phyloP scores from a whole-genome alignment of 2,329 filamentous ascomycete genomes.

The Aspergillus pseudotamarii region DNA sequence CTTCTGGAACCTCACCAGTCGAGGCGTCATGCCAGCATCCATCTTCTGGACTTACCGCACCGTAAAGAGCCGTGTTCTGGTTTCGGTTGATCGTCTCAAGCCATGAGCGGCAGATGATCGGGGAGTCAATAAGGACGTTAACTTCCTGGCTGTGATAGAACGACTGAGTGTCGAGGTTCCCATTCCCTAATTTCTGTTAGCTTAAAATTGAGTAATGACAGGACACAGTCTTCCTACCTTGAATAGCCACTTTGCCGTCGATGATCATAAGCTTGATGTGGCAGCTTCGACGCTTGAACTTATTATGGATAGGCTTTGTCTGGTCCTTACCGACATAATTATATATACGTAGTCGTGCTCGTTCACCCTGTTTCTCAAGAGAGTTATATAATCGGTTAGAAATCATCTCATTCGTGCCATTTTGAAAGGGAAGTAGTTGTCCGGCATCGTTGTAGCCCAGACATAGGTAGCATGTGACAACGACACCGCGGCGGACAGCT shows the following conservation, averaged over 20 bases:
- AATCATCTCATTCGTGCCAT: slow-evolving; percentile 74
- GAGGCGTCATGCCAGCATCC: slow-evolving; percentile 64
- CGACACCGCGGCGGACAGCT: slow-evolving; percentile 68
- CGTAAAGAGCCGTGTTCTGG: slow-evolving; percentile 67
- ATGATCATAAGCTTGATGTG: slow-evolving; percentile 79
- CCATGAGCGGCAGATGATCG: slow-evolving; percentile 64
- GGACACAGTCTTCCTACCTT: slow-evolving; percentile 45
- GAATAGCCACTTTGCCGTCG: slow-evolving; percentile 68
- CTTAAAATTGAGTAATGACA: neutral
- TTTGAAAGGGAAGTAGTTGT: slow-evolving; percentile 74
- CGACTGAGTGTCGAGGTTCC: slow-evolving; percentile 79
- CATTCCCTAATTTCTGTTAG: slow-evolving; percentile 54
- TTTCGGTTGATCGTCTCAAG: slow-evolving; percentile 63
- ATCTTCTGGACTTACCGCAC: slow-evolving; percentile 56
- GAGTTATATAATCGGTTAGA: slow-evolving; percentile 61
- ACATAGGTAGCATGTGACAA: slow-evolving; percentile 72
- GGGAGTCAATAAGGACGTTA: slow-evolving; percentile 73
- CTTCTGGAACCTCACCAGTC: slow-evolving; percentile 51
- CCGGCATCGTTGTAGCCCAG: slow-evolving; percentile 79
- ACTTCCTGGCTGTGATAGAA: slow-evolving; percentile 80
- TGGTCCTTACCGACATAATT: slow-evolving; percentile 79
- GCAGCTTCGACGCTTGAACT: slow-evolving; percentile 67
- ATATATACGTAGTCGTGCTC: slow-evolving; percentile 60
- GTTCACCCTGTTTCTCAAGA: slow-evolving; percentile 56
- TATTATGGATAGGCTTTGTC: slow-evolving; percentile 66